Percentiles rank a stretch among this genome's conserved stretches.
Conservation (phyloP, 1,139 yeast species). For the Hemisphaericaspora lyxosophila region DNA sequence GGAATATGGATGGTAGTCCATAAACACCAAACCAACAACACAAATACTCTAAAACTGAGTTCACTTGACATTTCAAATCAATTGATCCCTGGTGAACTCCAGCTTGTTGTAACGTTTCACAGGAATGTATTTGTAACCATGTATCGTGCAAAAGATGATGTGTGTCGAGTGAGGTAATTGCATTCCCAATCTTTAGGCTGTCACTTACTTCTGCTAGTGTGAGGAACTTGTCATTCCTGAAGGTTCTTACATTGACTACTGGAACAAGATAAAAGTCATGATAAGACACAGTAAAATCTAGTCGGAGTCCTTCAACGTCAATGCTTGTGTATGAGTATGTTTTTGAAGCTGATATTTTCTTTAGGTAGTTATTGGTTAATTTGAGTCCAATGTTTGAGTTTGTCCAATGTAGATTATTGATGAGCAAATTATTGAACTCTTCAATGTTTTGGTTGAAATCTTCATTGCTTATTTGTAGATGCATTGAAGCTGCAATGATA, state of each 20-base stretch:
- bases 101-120: constrained; percentile 26
- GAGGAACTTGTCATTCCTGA: constrained; percentile 5
- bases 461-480: constrained; percentile 13
- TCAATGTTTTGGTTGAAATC: constrained; percentile 18
- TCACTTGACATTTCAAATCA: neutral
- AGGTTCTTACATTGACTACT: constrained; percentile 25
- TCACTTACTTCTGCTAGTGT: constrained; percentile 1
- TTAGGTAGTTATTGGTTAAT: constrained; percentile 14
- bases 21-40: constrained; percentile 23
- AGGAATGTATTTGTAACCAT: constrained; percentile 40
- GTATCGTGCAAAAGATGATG: constrained; percentile 31
- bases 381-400: constrained; percentile 3
- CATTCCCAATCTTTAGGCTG: constrained; percentile 2
- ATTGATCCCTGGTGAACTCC: neutral
- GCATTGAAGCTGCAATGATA: neutral
- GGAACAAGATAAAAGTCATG: constrained; percentile 36
- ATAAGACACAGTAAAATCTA: constrained; percentile 28
- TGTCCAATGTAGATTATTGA: constrained; percentile 8
- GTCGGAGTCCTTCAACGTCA: neutral
- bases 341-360: constrained; percentile 7
- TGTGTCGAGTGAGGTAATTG: constrained; percentile 10
- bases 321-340: constrained; percentile 7
- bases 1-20: constrained; percentile 23
- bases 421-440: constrained; percentile 14
- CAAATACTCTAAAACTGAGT: constrained; percentile 11